A percentile compares a stretch with the other conserved stretches of the same genome.
Evolutionary conservation across 1,139 yeast genomes (phyloP).

Genomic region (Taphrina flavorubra): DNA sequence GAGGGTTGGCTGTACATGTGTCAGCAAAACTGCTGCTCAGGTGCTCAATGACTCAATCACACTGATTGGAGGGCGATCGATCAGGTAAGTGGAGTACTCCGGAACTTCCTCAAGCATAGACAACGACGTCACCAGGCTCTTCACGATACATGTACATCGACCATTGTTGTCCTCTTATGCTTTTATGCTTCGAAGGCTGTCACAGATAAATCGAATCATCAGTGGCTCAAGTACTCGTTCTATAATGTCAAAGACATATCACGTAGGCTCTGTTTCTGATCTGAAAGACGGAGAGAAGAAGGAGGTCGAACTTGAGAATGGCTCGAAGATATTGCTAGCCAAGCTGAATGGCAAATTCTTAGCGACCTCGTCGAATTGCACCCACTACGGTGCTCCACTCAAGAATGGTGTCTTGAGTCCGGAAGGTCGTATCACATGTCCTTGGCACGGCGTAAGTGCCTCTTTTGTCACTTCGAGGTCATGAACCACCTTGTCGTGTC

Average conservation of each 20-base stretch:
- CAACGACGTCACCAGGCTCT: conserved; percentile 14
- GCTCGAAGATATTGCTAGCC: conserved; percentile 35
- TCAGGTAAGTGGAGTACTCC: conserved; percentile 13
- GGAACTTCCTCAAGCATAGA: neutral
- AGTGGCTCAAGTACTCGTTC: neutral
- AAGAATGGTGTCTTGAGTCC: conserved; percentile 42
- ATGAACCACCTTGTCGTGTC: neutral
- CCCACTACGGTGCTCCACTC: conserved; percentile 44
- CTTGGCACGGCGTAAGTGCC: conserved; percentile 43
- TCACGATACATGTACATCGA: neutral
- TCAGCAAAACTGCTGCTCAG: neutral
- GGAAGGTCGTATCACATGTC: conserved; percentile 43
- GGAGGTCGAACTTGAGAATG: conserved; percentile 40
- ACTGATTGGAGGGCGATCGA: neutral
- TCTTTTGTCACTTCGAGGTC: neutral
- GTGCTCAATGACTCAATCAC: neutral
- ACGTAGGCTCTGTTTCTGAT: conserved; percentile 33
- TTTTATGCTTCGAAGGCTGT: conserved; percentile 21
- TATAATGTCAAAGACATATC: conserved; percentile 28
- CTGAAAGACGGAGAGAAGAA: conserved; percentile 37
- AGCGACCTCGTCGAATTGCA: conserved; percentile 40
- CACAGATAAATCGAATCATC: conserved; percentile 18
- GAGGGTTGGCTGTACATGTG: conserved; percentile 4
- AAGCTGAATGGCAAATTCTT: conserved; percentile 37
- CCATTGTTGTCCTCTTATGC: neutral